Evolutionary conservation across 768 basidiomycete genomes (phyloP).

Genomic region (Xerocomus spinulosus): DNA sequence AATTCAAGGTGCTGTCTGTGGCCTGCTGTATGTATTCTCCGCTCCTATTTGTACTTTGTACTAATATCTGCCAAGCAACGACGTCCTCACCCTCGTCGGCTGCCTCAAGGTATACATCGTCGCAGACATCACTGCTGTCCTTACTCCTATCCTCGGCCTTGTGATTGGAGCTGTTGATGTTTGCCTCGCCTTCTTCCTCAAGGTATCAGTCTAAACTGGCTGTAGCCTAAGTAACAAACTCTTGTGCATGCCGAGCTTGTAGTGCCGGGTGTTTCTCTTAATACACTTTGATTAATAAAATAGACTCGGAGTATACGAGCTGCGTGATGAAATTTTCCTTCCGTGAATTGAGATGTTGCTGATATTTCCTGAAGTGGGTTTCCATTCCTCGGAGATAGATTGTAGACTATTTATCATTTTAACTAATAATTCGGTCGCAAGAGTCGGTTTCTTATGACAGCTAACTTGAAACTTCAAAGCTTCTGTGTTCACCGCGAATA

Average conservation of each 20-base stretch:
- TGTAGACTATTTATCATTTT: no score
- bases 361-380: no score
- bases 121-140: neutral
- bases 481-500: no score
- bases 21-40: constrained; percentile 12
- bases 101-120: constrained; percentile 9
- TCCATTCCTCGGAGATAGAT: no score
- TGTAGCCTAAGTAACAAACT: neutral
- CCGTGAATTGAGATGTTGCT: no score
- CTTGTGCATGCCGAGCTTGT: constrained; percentile 12
- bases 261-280: constrained; percentile 6
- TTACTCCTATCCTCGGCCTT: constrained; percentile 7
- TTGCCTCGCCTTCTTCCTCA: constrained; percentile 1
- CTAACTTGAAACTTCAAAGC: no score
- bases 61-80: constrained; percentile 1
- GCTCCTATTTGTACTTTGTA: neutral
- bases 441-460: no score
- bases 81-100: constrained; percentile 4
- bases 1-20: constrained; percentile 1
- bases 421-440: no score
- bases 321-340: no score
- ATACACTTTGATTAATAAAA: neutral
- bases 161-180: constrained; percentile 1
- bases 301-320: neutral
- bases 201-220: neutral